Percentiles rank a stretch among this genome's conserved stretches.
phyloP scores from a whole-genome alignment of 108 stramenopile genomes.

The Seminavis robusta region DNA sequence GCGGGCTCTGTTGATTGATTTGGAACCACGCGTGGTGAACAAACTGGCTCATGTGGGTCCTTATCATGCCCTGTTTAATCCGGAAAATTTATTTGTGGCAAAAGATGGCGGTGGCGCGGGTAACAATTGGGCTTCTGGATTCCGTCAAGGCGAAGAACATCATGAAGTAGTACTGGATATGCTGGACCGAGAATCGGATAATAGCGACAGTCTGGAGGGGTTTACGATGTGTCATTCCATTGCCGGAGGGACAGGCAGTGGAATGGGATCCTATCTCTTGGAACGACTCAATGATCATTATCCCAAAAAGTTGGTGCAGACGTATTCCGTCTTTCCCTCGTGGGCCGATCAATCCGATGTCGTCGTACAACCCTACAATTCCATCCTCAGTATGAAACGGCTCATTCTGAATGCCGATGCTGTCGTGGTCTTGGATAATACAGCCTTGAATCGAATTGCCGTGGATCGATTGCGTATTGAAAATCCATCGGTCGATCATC shows the following conservation, averaged over 20 bases:
- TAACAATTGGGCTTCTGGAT: conserved; percentile 97
- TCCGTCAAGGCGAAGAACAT: conserved; percentile 89
- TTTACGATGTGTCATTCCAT: conserved; percentile 97
- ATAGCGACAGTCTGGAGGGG: conserved; percentile 96
- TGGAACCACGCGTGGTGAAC: conserved; percentile 97
- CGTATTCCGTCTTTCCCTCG: conserved; percentile 98
- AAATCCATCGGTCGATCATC: conserved; percentile 95
- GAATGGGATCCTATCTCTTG: conserved; percentile 96
- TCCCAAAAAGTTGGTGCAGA: conserved; percentile 98
- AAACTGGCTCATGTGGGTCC: conserved; percentile 71
- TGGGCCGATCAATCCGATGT: conserved; percentile 94
- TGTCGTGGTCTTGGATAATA: conserved; percentile 96
- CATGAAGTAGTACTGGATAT: conserved; percentile 97
- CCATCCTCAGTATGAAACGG: conserved; percentile 93
- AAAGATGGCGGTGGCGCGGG: conserved; percentile 98
- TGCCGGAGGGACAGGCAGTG: conserved; percentile 98
- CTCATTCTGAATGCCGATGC: conserved; percentile 97
- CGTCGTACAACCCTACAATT: conserved; percentile 99
- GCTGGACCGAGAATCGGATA: conserved; percentile 98
- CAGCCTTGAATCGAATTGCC: conserved; percentile 95
- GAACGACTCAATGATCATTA: conserved; percentile 98
- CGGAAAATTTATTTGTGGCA: conserved; percentile 95
- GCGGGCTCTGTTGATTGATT: conserved; percentile 92
- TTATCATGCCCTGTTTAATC: conserved; percentile 90
- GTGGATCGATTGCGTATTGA: conserved; percentile 87